Conservation (phyloP, 73 alveolate genomes). For the Paramecium sexaurelia region DNA sequence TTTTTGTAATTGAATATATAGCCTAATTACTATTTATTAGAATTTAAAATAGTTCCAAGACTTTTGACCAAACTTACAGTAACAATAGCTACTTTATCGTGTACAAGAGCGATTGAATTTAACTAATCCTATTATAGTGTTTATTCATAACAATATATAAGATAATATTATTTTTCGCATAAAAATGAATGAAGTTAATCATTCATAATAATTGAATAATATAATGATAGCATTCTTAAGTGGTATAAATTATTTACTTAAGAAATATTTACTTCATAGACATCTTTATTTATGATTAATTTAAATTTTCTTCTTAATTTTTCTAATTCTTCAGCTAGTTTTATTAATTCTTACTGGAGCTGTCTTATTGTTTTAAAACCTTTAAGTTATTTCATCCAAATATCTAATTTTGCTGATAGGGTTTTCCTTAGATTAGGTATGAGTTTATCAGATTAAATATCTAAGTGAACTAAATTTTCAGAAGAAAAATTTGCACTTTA, state of each 20-base stretch:
- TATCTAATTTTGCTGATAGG: not conserved
- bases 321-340: not conserved
- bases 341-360: not conserved
- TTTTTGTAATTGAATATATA: not conserved
- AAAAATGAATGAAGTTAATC: not conserved
- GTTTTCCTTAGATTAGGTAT: not conserved
- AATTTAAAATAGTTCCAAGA: not conserved
- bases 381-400: not conserved
- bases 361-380: not conserved
- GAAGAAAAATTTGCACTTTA: not conserved
- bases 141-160: not conserved
- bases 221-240: not conserved
- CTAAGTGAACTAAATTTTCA: not conserved
- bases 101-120: not conserved
- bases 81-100: not conserved
- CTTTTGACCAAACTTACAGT: not conserved
- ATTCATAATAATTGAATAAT: not conserved
- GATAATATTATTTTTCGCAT: not conserved
- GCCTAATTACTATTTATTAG: not conserved
- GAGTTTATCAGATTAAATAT: not conserved
- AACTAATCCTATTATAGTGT: not conserved
- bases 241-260: not conserved
- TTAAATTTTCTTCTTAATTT: not conserved
- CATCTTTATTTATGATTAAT: not conserved
- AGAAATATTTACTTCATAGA: not conserved